These are phyloP conservation scores for Syzygium oleosum DNA, from an alignment of 345 rosid species.

Conservation along the genomic window DNA sequence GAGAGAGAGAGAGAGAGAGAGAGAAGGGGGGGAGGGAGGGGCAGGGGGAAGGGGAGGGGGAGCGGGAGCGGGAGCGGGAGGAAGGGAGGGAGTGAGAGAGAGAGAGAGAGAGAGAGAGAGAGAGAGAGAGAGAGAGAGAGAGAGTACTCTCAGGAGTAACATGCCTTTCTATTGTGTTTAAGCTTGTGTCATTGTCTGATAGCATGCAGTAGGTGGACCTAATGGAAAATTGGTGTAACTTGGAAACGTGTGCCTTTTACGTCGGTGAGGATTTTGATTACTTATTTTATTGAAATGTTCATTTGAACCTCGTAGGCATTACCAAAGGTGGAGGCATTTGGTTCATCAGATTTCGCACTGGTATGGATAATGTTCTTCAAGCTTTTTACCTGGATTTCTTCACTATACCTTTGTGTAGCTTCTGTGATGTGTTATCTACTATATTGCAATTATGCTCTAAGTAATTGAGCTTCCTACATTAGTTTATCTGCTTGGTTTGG, in stretches of 20 bases:
- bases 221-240: neutral
- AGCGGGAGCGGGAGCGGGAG: too few relatives aligned
- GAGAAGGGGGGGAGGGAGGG: neutral
- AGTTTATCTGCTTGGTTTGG: neutral
- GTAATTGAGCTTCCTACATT: neutral
- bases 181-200: neutral
- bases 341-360: constrained; percentile 57
- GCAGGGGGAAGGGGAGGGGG: too few relatives aligned
- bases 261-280: neutral
- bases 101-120: neutral
- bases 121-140: neutral
- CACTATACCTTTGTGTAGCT: neutral
- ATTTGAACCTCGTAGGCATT: constrained; percentile 37
- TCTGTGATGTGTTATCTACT: neutral
- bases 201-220: neutral
- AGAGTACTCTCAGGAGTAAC: neutral
- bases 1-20: neutral
- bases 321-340: constrained; percentile 63
- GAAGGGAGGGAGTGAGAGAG: too few relatives aligned
- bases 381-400: neutral
- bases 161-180: neutral
- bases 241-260: neutral
- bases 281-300: neutral
- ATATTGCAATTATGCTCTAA: neutral
- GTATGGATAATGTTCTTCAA: constrained; percentile 27